Base-by-base conservation (phyloP, 441 rosid species). In the Gossypium davidsonii region DNA sequence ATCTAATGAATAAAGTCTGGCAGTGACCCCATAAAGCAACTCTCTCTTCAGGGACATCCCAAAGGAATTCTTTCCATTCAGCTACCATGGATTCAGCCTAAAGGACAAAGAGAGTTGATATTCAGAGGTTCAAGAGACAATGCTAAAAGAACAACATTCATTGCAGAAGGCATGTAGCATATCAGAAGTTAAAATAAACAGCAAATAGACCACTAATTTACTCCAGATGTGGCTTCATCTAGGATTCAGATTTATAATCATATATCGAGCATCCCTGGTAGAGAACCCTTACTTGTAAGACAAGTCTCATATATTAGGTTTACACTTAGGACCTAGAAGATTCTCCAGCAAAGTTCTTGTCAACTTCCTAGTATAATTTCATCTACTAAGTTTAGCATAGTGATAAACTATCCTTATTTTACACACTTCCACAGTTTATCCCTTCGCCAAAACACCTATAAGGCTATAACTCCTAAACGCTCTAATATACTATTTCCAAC, bases 21-120 rank as follows among this genome's bases (percentile, higher is more conserved):
- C 99, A 96, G 80, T 96, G 99, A 72, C 90, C 90, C 98, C 99
- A 95, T 76, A 96, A 81, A 71, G 98, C 95, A 79, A 93, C 90
- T 87, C 98, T 89, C 85, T 96, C 99, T 84, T 96, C 99, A 53
- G 96, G 96, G 78, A 96, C 97, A 87, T 95, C 99, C 99, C 99
- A 95, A 61, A 95, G 99, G 82, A 95, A 95, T 79, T 93, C 98
- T 83, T 89, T 93, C 99, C 99, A 95, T 86, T 93, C 99, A 46
- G 92, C 92, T 75, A 91, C 98, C 98, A 95, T 88, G 76, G 98
- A 90, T 84, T 95, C 99, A 69, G 97, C 99, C 99, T 96, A 81
- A 74, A 82, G 76, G 69, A 72, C 70, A 71, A 73, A 34, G 51
- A 70, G 2, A 23, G 48, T 73, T 58, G 28, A 73, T 31, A 37